Evolutionary conservation across 2,329 filamentous ascomycete species (phyloP), one percentile per base, ranked within the genome.

Genomic region (Penicillium sp.): DNA sequence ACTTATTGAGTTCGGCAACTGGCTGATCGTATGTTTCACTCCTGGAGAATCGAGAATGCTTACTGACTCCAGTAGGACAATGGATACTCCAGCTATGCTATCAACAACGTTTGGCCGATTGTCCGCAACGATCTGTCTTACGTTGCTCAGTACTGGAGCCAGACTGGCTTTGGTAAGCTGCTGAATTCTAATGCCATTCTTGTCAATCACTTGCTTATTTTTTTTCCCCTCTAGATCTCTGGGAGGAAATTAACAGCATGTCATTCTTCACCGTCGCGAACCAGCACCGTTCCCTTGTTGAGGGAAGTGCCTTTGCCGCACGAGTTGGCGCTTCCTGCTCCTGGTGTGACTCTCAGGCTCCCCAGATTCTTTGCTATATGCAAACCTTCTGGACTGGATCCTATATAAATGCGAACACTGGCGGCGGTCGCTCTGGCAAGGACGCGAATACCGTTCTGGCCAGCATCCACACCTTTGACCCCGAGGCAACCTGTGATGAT

Each of bases 251-350:
- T 12, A 80, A 83, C 28, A 90, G 91, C 45, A 89, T 86, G 26
- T 93, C 90, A 0, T 95, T 93, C 81, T 96, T 94, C 77, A 95
- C 91, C 1, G 79, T 88, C 33, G 86, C 87, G 3, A 84, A 85
- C 49, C 87, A 91, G 63, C 88, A 94, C 73, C 86, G 91, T 68
- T 84, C 88, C 70, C 72, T 84, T 63, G 76, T 83, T 1, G 72
- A 79, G 76, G 92, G 92, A 8, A 86, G 82, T 58, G 81, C 83
- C 3, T 82, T 95, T 17, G 91, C 91, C 4, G 76, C 77, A 17
- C 79, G 81, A 19, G 82, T 94, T 8, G 87, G 88, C 17, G 82
- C 85, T 58, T 82, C 83, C 5, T 90, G 87, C 72, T 73, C 79
- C 2, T 82, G 82, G 58, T 94, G 89, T 72, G 83, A 84, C 58